phyloP scores from a whole-genome alignment of 305 asterid species.

The Rubia balearica region DNA sequence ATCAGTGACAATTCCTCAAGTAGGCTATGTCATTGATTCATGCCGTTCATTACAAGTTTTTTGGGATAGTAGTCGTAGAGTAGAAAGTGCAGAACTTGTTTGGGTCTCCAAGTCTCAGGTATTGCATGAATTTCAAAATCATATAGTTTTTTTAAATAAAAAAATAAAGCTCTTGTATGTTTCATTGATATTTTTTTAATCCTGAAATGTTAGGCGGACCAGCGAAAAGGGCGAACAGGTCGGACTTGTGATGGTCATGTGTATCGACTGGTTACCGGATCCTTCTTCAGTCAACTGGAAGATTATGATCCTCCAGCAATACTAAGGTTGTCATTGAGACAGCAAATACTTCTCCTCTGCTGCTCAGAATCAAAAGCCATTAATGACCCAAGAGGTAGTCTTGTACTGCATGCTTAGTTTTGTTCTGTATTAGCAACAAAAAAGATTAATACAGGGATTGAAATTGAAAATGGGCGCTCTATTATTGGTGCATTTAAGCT shows the following conservation, averaged over 20 bases:
- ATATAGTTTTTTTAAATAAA: not conserved
- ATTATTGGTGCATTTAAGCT: not conserved
- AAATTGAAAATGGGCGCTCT: not conserved
- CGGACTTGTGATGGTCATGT: slow-evolving; percentile 92
- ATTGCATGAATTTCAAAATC: slow-evolving; percentile 17
- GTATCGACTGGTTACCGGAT: slow-evolving; percentile 72
- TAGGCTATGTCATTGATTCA: slow-evolving; percentile 91
- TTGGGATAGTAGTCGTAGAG: slow-evolving; percentile 65
- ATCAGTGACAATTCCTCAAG: slow-evolving; percentile 97
- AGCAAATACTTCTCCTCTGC: slow-evolving; percentile 70
- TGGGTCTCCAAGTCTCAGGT: slow-evolving; percentile 99
- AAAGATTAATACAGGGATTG: not conserved
- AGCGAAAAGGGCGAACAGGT: slow-evolving; percentile 95
- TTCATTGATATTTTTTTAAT: slow-evolving; percentile 14
- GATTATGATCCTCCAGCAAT: slow-evolving; percentile 85
- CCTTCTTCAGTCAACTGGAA: slow-evolving; percentile 60
- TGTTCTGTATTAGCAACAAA: not conserved
- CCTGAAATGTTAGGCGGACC: slow-evolving; percentile 65
- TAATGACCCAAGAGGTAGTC: slow-evolving; percentile 83
- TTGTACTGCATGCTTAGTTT: slow-evolving; percentile 17
- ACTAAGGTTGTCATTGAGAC: slow-evolving; percentile 64
- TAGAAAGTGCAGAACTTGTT: slow-evolving; percentile 72
- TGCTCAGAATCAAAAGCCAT: slow-evolving; percentile 89
- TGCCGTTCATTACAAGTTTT: slow-evolving; percentile 95
- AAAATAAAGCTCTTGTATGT: slow-evolving; percentile 2